Evolutionary conservation across 2,329 filamentous ascomycete genomes (phyloP), one percentile per base, ranked within the genome.

Genomic region (Didymella exigua): DNA sequence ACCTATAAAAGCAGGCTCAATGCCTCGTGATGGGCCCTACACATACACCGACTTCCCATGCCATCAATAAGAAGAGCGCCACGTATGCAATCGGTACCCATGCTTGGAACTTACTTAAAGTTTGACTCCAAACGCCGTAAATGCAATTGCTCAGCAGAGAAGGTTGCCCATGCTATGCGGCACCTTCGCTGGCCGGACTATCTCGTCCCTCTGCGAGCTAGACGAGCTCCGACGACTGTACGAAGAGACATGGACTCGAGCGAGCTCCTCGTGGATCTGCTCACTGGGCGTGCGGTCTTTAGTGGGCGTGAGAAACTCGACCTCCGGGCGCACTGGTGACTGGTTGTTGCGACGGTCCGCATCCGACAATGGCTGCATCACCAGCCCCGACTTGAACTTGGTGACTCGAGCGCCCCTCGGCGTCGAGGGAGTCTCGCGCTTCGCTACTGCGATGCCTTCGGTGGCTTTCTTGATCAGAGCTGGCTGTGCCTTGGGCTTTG

Each of bases 331-430:
- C 23, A 63, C 56, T 8, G 67, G 67, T 2, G 65, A 66, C 13
- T 66, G 61, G 29, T 76, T 75, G 62, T 70, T 70, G 23, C 71
- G 69, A n/a, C 57, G 51, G 31, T 72, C 69, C 6, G 62, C 62
- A 13, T 63, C 56, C 9, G 72, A 70, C 16, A 75, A 44, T 14
- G 61, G 66, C 33, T 55, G 56, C 64, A 75, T 70, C 16, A 63
- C 56, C 9, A 54, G 58, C 5, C 55, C 58, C 10, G 48, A 27
- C 38, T 69, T 73, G 40, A 71, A 58, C 21, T 53, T 62, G 18
- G 68, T 73, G 27, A 70, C n/a, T 44, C 54, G 54, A 13, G 43
- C 36, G 30, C 58, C 57, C 21, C 45, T 62, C 2, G 68, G 64
- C 6, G 63, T 70, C n/a, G 51, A 40, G 0, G 69, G 67, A n/a